A percentile compares a stretch with the other conserved stretches of the same genome.
phyloP scores from a whole-genome alignment of 768 basidiomycete genomes.

The Mycena chlorophos region DNA sequence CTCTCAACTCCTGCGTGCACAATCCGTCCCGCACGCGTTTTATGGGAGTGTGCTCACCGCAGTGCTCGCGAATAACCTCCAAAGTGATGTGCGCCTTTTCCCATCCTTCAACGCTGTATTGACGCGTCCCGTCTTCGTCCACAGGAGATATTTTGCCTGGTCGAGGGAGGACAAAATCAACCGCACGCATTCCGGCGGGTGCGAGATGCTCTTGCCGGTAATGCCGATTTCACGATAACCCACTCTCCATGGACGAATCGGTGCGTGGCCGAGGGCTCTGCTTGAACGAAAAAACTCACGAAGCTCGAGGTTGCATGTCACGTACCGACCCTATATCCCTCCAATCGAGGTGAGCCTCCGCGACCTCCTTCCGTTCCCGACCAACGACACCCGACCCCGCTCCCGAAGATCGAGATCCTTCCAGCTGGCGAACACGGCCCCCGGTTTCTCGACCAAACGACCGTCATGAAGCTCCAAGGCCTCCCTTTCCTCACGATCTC shows the following conservation, averaged over 20 bases:
- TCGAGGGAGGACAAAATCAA: slow-evolving; percentile 64
- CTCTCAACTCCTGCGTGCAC: slow-evolving; percentile 58
- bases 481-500: slow-evolving; percentile 83
- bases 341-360: slow-evolving; percentile 63
- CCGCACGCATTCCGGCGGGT: slow-evolving; percentile 78
- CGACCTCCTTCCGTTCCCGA: slow-evolving; percentile 4
- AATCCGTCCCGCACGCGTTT: slow-evolving; percentile 75
- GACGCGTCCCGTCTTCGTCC: no score
- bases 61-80: slow-evolving; percentile 61
- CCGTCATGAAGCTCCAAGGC: slow-evolving; percentile 65
- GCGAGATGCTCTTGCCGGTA: slow-evolving; percentile 69
- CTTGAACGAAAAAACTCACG: slow-evolving; percentile 17
- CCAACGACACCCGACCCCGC: slow-evolving; percentile 16
- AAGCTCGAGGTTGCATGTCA: slow-evolving; percentile 61
- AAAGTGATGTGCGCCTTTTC: slow-evolving; percentile 58
- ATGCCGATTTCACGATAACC: slow-evolving; percentile 62
- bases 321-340: slow-evolving; percentile 75
- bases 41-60: slow-evolving; percentile 75
- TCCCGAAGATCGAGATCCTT: slow-evolving; percentile 72
- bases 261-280: slow-evolving; percentile 37
- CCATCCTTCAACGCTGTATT: slow-evolving; percentile 16
- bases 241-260: slow-evolving; percentile 87
- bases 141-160: slow-evolving; percentile 85
- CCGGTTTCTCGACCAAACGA: slow-evolving; percentile 65
- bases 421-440: slow-evolving; percentile 82